Evolutionary conservation across 192 early-diverging fungal species (phyloP).

Genomic region (Fimicolochytrium jonesii): DNA sequence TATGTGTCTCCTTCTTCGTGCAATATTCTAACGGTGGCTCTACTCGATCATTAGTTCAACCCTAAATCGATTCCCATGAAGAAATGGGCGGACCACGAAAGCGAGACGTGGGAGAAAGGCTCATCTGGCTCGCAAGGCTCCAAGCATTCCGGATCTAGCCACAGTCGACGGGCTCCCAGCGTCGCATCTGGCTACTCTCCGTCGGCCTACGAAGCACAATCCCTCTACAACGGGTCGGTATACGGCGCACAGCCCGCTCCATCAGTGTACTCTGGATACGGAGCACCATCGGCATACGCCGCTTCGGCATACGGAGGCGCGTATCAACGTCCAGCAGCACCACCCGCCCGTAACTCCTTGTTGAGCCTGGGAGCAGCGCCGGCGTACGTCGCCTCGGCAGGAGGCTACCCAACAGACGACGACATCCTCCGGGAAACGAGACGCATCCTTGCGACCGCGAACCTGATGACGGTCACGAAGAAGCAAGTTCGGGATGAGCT

Average conservation of each 20-base stretch:
- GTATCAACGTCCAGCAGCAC: conserved; percentile 5
- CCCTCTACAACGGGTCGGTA: conserved; percentile 27
- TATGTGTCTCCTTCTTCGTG: neutral
- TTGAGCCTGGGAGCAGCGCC: neutral
- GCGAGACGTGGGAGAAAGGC: conserved; percentile 39
- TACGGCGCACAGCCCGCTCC: conserved; percentile 11
- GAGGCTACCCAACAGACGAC: conserved; percentile 28
- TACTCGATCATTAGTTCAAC: conserved; percentile 73
- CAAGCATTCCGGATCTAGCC: conserved; percentile 26
- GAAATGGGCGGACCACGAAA: conserved; percentile 75
- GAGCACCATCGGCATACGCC: conserved; percentile 23
- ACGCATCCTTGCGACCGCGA: conserved; percentile 70
- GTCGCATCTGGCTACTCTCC: neutral
- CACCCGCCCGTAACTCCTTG: neutral
- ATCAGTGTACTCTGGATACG: conserved; percentile 8
- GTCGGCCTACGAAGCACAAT: conserved; percentile 3
- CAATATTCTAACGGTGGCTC: neutral
- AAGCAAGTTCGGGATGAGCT: conserved; percentile 92
- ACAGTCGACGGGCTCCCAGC: neutral
- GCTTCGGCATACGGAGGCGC: conserved; percentile 29
- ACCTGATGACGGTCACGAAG: conserved; percentile 99
- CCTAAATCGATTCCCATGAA: conserved; percentile 79
- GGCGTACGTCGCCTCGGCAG: neutral
- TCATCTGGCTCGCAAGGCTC: conserved; percentile 31
- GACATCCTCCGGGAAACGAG: conserved; percentile 46